phyloP scores from a whole-genome alignment of 2,329 filamentous ascomycete species.

The Penicillium brasilianum region DNA sequence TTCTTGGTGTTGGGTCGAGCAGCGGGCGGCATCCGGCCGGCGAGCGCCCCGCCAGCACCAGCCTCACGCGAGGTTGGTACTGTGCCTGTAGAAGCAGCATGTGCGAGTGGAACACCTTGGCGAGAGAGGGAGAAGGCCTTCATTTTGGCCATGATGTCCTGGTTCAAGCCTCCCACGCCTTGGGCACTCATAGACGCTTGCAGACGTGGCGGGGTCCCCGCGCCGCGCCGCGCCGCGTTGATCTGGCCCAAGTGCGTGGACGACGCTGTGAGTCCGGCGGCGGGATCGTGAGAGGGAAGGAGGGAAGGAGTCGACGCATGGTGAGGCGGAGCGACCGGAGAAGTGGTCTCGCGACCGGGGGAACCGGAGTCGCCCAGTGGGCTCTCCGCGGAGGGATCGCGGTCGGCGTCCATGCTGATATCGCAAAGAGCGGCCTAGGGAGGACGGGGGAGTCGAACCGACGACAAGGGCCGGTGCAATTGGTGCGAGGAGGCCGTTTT shows the following conservation, averaged over 20 bases:
- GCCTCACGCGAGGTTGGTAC: conserved; percentile 31
- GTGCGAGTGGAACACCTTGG: conserved; percentile 59
- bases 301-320: conserved; percentile 36
- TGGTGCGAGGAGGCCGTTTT: conserved; percentile 26
- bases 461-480: conserved; percentile 30
- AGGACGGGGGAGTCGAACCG: conserved; percentile 21
- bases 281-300: conserved; percentile 32
- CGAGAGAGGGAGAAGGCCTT: conserved; percentile 70
- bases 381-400: conserved; percentile 21
- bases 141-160: conserved; percentile 72
- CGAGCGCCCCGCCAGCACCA: conserved; percentile 36
- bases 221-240: conserved; percentile 65
- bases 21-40: conserved; percentile 36
- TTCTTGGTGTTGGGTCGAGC: conserved; percentile 40
- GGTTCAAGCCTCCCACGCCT: conserved; percentile 59
- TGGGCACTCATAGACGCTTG: conserved; percentile 42
- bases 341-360: conserved; percentile 53
- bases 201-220: conserved; percentile 32
- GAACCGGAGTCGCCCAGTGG: conserved; percentile 39
- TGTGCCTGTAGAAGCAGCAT: conserved; percentile 42
- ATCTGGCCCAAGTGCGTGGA: conserved; percentile 83
- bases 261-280: conserved; percentile 69
- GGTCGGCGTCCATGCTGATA: conserved; percentile 21
- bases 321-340: conserved; percentile 40
- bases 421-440: conserved; percentile 12